Conservation (phyloP, 176 grass and related monocot species). For the Avena insularis region DNA sequence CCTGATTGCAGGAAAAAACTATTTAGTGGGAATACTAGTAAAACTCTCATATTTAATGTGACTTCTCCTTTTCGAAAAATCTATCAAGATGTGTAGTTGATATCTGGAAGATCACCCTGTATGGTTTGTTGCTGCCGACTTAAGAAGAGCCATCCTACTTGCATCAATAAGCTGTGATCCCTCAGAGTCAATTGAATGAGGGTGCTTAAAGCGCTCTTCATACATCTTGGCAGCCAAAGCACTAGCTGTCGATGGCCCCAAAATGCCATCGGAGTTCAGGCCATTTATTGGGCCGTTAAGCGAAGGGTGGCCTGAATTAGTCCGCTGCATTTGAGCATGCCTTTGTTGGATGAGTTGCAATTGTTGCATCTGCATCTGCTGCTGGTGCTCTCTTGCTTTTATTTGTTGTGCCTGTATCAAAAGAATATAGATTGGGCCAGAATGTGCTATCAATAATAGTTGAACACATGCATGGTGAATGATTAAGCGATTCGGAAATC, state of each 20-base stretch:
- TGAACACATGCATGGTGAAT: constrained; percentile 14
- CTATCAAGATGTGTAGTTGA: background rate
- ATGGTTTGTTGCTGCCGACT: constrained; percentile 84
- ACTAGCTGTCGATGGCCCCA: constrained; percentile 86
- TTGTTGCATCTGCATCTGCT: constrained; percentile 96
- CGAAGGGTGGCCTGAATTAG: constrained; percentile 65
- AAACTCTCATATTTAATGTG: constrained; percentile 9
- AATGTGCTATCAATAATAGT: constrained; percentile 16
- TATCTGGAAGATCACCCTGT: constrained; percentile 58
- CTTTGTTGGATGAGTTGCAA: constrained; percentile 92
- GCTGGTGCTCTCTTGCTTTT: constrained; percentile 94
- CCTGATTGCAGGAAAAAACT: constrained; percentile 50
- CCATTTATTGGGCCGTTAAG: constrained; percentile 76
- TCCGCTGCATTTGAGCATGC: constrained; percentile 85
- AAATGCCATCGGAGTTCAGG: constrained; percentile 78
- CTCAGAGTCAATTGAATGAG: constrained; percentile 82
- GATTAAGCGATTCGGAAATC: constrained; percentile 19
- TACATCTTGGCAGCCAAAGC: constrained; percentile 97
- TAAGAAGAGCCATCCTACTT: constrained; percentile 90
- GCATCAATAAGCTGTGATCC: constrained; percentile 85
- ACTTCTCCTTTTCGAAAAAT: constrained; percentile 27
- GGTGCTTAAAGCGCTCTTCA: constrained; percentile 90
- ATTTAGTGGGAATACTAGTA: constrained; percentile 16
- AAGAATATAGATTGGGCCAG: constrained; percentile 12
- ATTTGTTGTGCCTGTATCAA: constrained; percentile 73